Conservation (phyloP, 345 rosid species). For the Erucastrum elatum region DNA sequence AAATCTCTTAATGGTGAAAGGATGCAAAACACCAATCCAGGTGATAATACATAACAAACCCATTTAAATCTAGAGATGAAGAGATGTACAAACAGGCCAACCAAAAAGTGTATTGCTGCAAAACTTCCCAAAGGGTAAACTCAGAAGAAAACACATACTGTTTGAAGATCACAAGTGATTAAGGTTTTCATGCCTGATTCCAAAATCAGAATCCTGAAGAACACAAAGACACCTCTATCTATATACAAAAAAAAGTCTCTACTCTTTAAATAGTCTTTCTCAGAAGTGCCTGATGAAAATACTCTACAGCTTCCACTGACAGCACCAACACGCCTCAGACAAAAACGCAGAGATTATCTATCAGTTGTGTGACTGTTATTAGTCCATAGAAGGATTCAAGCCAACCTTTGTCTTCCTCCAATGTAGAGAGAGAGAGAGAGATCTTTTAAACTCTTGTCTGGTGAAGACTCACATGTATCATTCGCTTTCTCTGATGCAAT, state of each 20-base stretch:
- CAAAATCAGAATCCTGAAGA: slow-evolving; percentile 27
- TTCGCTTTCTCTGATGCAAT: slow-evolving; percentile 58
- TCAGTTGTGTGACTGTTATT: slow-evolving; percentile 30
- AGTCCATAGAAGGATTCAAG: slow-evolving; percentile 25
- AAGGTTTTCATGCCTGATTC: slow-evolving; percentile 26
- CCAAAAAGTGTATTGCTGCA: slow-evolving; percentile 28
- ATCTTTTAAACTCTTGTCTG: not conserved
- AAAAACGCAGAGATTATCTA: slow-evolving; percentile 20
- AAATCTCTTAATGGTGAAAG: slow-evolving; percentile 9
- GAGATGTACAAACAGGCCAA: slow-evolving; percentile 19
- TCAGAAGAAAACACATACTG: slow-evolving; percentile 31
- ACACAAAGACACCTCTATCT: slow-evolving; percentile 33
- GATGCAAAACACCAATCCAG: slow-evolving; percentile 22
- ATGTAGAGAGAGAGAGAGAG: not conserved
- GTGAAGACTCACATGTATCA: slow-evolving; percentile 24
- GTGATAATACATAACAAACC: slow-evolving; percentile 11
- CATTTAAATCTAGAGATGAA: slow-evolving; percentile 4
- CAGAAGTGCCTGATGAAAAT: not conserved
- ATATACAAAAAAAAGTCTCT: slow-evolving; percentile 29
- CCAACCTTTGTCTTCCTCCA: slow-evolving; percentile 27
- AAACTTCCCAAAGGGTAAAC: slow-evolving; percentile 41
- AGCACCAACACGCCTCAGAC: slow-evolving; percentile 28
- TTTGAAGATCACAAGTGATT: slow-evolving; percentile 18
- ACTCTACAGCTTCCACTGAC: slow-evolving; percentile 29
- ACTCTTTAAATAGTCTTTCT: slow-evolving; percentile 26